These are phyloP conservation scores for Miamiensis avidus DNA, from an alignment of 169 alveolate genomes.

Conservation along the genomic window DNA sequence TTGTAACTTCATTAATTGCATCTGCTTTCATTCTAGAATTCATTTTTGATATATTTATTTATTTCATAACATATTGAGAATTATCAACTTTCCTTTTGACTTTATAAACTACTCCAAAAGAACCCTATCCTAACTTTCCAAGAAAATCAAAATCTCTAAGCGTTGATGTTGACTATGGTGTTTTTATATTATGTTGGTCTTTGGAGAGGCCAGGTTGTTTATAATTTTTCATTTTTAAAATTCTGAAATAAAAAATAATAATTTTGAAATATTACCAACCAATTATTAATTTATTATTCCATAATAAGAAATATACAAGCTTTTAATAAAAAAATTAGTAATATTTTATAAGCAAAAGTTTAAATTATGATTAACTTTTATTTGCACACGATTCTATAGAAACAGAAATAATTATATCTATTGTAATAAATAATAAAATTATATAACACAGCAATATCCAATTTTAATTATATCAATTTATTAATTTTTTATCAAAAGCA, in stretches of 20 bases:
- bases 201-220: neutral
- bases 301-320: neutral
- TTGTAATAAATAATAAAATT: neutral
- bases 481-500: too few species aligned
- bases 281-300: too few species aligned
- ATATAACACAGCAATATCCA: neutral
- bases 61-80: conserved; percentile 74
- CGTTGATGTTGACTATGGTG: conserved; percentile 26
- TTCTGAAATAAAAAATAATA: too few species aligned
- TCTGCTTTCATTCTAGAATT: conserved; percentile 63
- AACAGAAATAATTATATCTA: too few species aligned
- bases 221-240: neutral
- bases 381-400: neutral
- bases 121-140: conserved; percentile 69
- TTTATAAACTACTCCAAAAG: conserved; percentile 73
- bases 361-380: too few species aligned
- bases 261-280: neutral
- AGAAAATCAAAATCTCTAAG: conserved; percentile 65
- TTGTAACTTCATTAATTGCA: conserved; percentile 79
- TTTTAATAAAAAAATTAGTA: neutral
- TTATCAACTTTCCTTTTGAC: conserved; percentile 62
- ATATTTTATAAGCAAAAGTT: neutral
- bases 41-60: conserved; percentile 73
- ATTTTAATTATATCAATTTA: neutral
- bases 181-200: neutral